These are phyloP conservation scores for Pseudopyrenochaeta lycopersici DNA, from an alignment of 2,329 filamentous ascomycete species.

Conservation along the genomic window DNA sequence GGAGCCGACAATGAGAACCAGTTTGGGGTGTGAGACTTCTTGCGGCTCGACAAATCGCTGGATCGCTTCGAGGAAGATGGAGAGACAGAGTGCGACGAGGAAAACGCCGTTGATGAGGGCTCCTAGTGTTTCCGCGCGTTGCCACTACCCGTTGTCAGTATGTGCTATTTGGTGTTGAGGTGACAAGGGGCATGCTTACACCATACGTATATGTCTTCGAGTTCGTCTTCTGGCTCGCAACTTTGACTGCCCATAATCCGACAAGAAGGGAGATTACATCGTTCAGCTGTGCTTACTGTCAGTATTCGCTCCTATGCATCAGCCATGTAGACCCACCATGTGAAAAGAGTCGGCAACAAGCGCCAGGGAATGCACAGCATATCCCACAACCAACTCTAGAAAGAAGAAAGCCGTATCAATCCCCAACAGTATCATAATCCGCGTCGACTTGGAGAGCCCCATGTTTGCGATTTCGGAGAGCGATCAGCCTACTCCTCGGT, in stretches of 20 bases:
- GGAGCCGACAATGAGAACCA: constrained; percentile 90
- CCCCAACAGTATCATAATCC: constrained; percentile 90
- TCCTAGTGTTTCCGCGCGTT: constrained; percentile 95
- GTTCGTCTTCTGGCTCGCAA: constrained; percentile 78
- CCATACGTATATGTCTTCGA: constrained; percentile 97
- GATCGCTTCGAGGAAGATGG: constrained; percentile 94
- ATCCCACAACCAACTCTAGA: constrained; percentile 82
- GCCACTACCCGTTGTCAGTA: constrained; percentile 70
- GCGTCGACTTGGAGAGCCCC: constrained; percentile 90
- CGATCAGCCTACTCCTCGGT: constrained; percentile 10
- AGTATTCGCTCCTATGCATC: constrained; percentile 11
- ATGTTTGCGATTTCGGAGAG: constrained; percentile 58
- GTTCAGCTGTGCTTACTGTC: constrained; percentile 71
- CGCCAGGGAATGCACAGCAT: constrained; percentile 88
- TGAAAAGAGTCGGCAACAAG: constrained; percentile 97
- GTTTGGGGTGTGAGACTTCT: constrained; percentile 81
- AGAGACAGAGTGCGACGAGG: constrained; percentile 92
- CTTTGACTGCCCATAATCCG: constrained; percentile 92
- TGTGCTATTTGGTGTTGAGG: not conserved
- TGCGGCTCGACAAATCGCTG: constrained; percentile 92
- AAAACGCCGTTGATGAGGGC: constrained; percentile 98
- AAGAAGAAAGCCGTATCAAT: constrained; percentile 93
- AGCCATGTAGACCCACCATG: constrained; percentile 71
- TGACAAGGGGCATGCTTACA: too few relatives aligned
- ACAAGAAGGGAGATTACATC: constrained; percentile 95